These are phyloP conservation scores for Pulveroboletus sp. DNA, from an alignment of 768 basidiomycete species.

Conservation along the genomic window DNA sequence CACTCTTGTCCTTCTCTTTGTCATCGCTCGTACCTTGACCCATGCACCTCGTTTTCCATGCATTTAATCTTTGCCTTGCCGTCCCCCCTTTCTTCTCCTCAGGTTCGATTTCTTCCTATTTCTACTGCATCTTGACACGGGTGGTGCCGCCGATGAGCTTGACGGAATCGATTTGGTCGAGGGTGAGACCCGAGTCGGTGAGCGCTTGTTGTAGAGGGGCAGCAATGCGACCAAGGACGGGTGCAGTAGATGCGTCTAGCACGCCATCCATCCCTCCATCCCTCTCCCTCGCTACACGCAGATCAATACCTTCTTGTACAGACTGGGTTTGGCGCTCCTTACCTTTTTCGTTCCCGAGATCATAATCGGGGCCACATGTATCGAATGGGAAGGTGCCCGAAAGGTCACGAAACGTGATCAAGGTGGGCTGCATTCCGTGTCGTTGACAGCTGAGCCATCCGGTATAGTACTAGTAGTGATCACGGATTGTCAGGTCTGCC, in stretches of 20 bases:
- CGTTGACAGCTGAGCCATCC: no score
- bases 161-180: constrained; percentile 88
- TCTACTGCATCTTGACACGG: no score
- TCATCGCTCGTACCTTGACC: no score
- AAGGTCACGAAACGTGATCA: neutral
- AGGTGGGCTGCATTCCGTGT: neutral
- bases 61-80: no score
- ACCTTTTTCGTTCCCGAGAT: neutral
- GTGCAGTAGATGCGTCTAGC: constrained; percentile 9
- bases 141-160: no score
- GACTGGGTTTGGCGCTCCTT: neutral
- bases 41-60: no score
- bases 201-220: constrained; percentile 78
- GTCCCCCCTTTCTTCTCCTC: no score
- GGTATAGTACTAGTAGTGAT: no score
- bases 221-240: constrained; percentile 74
- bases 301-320: neutral
- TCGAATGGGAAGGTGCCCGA: neutral
- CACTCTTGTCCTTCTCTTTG: no score
- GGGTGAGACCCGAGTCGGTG: constrained; percentile 70
- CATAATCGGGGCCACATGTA: neutral
- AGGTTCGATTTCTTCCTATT: no score
- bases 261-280: neutral
- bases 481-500: no score
- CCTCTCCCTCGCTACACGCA: neutral